A percentile compares a stretch with the other conserved stretches of the same genome.
phyloP scores from a whole-genome alignment of 2,329 filamentous ascomycete species.

The Cladobotryum mycophilum region DNA sequence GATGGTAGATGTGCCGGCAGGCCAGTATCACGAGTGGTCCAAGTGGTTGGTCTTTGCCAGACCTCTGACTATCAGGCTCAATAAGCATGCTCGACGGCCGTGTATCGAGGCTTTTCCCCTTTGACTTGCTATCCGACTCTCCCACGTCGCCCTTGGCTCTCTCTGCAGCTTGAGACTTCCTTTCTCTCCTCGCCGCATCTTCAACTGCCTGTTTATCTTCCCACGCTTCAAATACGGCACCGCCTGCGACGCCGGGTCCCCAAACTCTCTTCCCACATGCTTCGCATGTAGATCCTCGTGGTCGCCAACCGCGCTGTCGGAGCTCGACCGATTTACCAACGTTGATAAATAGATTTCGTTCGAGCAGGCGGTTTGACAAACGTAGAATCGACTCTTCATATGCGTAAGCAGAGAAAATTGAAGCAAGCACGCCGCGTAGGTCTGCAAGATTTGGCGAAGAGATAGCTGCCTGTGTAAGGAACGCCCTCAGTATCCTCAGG shows the following conservation, averaged over 20 bases:
- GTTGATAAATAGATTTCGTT: slow-evolving; percentile 80
- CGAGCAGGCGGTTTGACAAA: slow-evolving; percentile 79
- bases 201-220: slow-evolving; percentile 53
- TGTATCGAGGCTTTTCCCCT: slow-evolving; percentile 38
- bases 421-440: slow-evolving; percentile 73
- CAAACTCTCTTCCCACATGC: slow-evolving; percentile 76
- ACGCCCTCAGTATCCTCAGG: slow-evolving; percentile 79
- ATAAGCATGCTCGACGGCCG: slow-evolving; percentile 36
- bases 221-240: slow-evolving; percentile 76
- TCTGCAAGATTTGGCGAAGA: slow-evolving; percentile 83
- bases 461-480: slow-evolving; percentile 73
- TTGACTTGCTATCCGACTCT: slow-evolving; percentile 30
- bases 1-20: slow-evolving; percentile 66
- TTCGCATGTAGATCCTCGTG: slow-evolving; percentile 80
- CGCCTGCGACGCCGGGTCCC: slow-evolving; percentile 73
- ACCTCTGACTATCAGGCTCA: slow-evolving; percentile 21
- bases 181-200: slow-evolving; percentile 38
- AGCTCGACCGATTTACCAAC: slow-evolving; percentile 69
- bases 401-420: slow-evolving; percentile 91
- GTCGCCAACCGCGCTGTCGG: slow-evolving; percentile 82
- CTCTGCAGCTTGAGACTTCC: slow-evolving; percentile 30
- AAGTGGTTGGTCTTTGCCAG: slow-evolving; percentile 42
- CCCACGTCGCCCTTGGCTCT: slow-evolving; percentile 32
- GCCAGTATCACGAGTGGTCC: slow-evolving; percentile 62
- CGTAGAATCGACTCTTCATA: slow-evolving; percentile 87